Percentiles rank a stretch among this genome's conserved stretches.
Evolutionary conservation across 148 eudicot species (phyloP).

Genomic region (Rhododendron molle): DNA sequence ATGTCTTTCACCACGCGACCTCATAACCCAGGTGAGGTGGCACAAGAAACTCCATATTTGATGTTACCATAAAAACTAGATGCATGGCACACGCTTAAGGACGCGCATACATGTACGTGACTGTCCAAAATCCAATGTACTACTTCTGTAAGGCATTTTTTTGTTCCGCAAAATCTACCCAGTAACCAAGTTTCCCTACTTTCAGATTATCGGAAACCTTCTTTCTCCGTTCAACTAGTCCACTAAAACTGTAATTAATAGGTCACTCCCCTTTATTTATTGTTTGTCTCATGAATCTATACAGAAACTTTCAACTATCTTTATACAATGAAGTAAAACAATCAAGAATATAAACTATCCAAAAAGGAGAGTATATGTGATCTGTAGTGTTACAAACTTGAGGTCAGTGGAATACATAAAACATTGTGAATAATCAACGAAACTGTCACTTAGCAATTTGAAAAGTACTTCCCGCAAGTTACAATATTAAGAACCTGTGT

Average conservation of each 20-base stretch:
- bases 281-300: neutral
- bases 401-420: neutral
- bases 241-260: too few relatives aligned
- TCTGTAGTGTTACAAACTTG: neutral
- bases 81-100: neutral
- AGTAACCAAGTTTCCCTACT: neutral
- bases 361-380: neutral
- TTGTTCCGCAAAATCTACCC: neutral
- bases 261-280: neutral
- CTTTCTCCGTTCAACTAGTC: neutral
- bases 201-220: neutral
- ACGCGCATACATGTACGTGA: neutral
- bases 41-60: neutral
- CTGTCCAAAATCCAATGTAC: neutral
- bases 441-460: neutral
- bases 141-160: too few relatives aligned
- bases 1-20: neutral
- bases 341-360: too few relatives aligned
- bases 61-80: neutral
- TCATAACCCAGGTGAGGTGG: neutral
- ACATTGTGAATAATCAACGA: neutral
- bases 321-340: too few relatives aligned
- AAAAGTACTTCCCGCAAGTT: too few relatives aligned
- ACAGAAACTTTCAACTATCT: neutral
- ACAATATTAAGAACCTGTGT: neutral